These are phyloP conservation scores for Zasmidium angulare DNA, from an alignment of 2,329 filamentous ascomycete genomes.

Conservation along the genomic window DNA sequence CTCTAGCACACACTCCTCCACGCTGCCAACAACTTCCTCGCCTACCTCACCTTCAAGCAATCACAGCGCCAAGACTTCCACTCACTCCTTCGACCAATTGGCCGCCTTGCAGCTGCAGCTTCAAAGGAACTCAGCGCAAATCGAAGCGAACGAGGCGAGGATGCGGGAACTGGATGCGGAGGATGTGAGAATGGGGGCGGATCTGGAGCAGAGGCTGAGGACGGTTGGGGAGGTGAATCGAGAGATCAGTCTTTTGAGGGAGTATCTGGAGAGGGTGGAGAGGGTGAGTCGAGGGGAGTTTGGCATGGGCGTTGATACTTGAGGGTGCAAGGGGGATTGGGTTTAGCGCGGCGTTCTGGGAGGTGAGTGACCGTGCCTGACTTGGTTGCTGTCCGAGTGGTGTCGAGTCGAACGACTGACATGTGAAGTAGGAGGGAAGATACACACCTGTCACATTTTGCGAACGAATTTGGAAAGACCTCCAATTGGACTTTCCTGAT, in stretches of 20 bases:
- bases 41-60: conserved; percentile 17
- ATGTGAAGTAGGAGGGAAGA: too few species aligned
- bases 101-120: conserved; percentile 20
- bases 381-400: too few species aligned
- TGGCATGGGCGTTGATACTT: conserved; percentile 1
- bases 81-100: conserved; percentile 15
- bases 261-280: conserved; percentile 16
- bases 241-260: conserved; percentile 14
- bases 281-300: conserved; percentile 15
- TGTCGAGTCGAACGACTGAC: too few species aligned
- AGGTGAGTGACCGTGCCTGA: not conserved
- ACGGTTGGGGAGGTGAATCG: conserved; percentile 19
- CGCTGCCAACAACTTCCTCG: conserved; percentile 6
- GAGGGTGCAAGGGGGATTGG: not conserved
- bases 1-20: conserved; percentile 5
- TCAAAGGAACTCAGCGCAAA: conserved; percentile 20
- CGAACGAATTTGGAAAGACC: not conserved
- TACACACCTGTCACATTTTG: too few species aligned
- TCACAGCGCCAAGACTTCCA: conserved; percentile 12
- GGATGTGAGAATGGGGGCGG: conserved; percentile 13
- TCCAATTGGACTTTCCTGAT: not conserved
- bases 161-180: conserved; percentile 16
- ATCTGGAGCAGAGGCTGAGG: conserved; percentile 13
- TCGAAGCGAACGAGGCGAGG: conserved; percentile 19
- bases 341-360: conserved; percentile 1